These are phyloP conservation scores for Talaromyces rugulosus DNA, from an alignment of 2,329 filamentous ascomycete species.

Conservation along the genomic window DNA sequence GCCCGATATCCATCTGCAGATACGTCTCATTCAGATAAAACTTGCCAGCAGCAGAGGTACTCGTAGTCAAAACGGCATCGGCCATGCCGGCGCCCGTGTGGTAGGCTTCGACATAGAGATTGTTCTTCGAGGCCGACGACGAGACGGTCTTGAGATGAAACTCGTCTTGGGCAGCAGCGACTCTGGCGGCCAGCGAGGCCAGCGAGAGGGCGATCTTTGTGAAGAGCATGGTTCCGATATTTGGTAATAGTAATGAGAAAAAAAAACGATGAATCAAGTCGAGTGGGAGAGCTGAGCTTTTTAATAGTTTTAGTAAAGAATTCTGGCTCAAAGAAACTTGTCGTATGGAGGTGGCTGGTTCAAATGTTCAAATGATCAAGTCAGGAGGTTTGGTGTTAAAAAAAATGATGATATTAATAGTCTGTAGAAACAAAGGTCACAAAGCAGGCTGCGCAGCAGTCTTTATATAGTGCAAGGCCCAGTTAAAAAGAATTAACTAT, in stretches of 20 bases:
- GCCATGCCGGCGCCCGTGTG: constrained; percentile 39
- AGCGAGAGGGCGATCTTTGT: constrained; percentile 15
- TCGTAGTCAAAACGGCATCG: constrained; percentile 31
- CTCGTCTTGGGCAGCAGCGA: constrained; percentile 21
- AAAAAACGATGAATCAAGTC: not conserved
- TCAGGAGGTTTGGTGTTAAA: not conserved
- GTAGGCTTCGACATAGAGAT: constrained; percentile 34
- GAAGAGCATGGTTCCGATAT: constrained; percentile 6
- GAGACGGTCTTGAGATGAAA: constrained; percentile 34
- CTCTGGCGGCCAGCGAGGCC: constrained; percentile 24
- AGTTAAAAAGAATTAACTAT: not conserved
- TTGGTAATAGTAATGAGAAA: not conserved
- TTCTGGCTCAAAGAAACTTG: not conserved
- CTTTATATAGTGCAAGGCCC: not conserved
- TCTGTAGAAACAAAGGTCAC: not conserved
- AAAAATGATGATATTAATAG: no score
- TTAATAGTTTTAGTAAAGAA: not conserved
- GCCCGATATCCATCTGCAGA: constrained; percentile 26
- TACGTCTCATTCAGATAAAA: constrained; percentile 32
- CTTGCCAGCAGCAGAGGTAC: constrained; percentile 19
- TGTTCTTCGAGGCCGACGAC: constrained; percentile 25
- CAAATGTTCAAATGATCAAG: no score
- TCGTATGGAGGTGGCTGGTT: not conserved
- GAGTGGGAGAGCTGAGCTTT: not conserved
- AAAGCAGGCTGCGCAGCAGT: not conserved